Conservation (phyloP, 345 rosid genomes). For the Garcia nutans region DNA sequence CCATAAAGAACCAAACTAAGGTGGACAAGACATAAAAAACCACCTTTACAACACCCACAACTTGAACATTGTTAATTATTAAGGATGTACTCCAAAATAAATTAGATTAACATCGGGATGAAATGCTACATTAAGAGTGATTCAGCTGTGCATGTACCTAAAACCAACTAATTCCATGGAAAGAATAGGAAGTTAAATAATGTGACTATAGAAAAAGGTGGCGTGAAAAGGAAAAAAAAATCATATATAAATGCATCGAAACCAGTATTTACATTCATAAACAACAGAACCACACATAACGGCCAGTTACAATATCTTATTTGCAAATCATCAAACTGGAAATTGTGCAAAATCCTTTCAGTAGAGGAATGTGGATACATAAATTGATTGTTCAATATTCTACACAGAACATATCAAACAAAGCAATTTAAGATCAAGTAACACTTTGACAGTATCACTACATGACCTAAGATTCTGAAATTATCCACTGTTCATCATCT, state of each 20-base stretch:
- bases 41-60: background rate
- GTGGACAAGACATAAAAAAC: background rate
- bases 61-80: background rate
- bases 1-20: background rate
- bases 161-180: background rate
- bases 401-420: slow-evolving; percentile 3
- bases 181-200: background rate
- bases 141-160: too few species aligned
- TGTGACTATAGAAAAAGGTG: background rate
- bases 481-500: slow-evolving; percentile 40
- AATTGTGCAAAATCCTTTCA: background rate
- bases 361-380: background rate
- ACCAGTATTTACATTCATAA: slow-evolving; percentile 11
- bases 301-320: background rate
- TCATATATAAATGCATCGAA: background rate
- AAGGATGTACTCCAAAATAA: background rate
- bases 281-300: background rate
- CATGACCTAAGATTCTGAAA: slow-evolving; percentile 1
- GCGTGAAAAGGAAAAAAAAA: background rate
- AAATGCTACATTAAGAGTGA: too few species aligned
- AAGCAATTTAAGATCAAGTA: slow-evolving; percentile 1
- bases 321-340: slow-evolving; percentile 7
- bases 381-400: background rate
- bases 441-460: background rate
- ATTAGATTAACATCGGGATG: background rate